Percentiles rank a stretch among this genome's conserved stretches.
These are phyloP conservation scores for Amphibolis antarctica DNA, from an alignment of 106 monocot genomes.

Conservation along the genomic window DNA sequence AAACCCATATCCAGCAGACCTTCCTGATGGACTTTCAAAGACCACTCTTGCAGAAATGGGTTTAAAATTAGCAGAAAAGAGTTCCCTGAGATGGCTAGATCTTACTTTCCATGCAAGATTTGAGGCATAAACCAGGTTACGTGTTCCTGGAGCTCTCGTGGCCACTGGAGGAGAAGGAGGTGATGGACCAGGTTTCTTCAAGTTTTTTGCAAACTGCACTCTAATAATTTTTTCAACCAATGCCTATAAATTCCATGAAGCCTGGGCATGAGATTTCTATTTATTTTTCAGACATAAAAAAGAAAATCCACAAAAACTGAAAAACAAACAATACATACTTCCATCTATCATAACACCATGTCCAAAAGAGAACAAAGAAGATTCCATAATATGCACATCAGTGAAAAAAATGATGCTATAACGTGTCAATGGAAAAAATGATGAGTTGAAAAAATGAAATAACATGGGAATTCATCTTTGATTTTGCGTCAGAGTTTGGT, in stretches of 20 bases:
- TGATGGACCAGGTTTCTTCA: slow-evolving; percentile 29
- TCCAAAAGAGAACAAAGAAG: neutral
- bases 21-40: slow-evolving; percentile 55
- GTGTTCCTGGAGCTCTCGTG: slow-evolving; percentile 14
- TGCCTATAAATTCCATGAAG: slow-evolving; percentile 31
- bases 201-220: slow-evolving; percentile 75
- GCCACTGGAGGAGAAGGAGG: slow-evolving; percentile 16
- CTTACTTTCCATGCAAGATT: slow-evolving; percentile 93
- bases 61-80: slow-evolving; percentile 57
- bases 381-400: neutral
- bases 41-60: slow-evolving; percentile 62
- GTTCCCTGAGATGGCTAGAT: slow-evolving; percentile 46
- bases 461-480: too few relatives aligned
- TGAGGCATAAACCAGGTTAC: slow-evolving; percentile 60
- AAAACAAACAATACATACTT: neutral
- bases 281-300: neutral
- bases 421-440: neutral
- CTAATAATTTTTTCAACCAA: slow-evolving; percentile 66
- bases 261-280: neutral
- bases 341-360: neutral
- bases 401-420: neutral
- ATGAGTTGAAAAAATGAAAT: too few relatives aligned
- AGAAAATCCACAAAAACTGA: neutral
- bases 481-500: too few relatives aligned
- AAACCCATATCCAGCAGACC: slow-evolving; percentile 87